phyloP scores from a whole-genome alignment of 164 flowering plant species.

The Akebia trifoliata region DNA sequence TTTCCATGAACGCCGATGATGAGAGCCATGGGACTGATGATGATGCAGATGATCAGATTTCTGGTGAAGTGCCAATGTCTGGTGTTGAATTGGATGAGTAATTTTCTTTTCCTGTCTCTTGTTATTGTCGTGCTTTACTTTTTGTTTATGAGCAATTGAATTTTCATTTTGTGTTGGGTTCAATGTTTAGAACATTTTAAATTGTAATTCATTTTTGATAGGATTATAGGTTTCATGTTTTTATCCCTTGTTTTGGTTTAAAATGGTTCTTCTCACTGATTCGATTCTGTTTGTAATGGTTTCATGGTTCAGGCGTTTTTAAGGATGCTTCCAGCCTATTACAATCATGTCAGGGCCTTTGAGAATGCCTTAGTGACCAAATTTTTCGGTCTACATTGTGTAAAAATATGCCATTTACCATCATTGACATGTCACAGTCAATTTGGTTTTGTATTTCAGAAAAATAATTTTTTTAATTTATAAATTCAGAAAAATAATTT shows the following conservation, averaged over 20 bases:
- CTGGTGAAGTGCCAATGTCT: conserved; percentile 13
- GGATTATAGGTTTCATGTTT: no score
- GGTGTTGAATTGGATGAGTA: conserved; percentile 13
- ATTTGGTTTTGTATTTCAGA: no score
- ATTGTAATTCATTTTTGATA: no score
- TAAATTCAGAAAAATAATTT: no score
- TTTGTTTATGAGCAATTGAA: no score
- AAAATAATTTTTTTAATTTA: no score
- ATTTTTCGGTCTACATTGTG: conserved; percentile 63
- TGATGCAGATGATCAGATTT: conserved; percentile 15
- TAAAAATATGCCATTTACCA: no score
- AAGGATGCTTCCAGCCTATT: conserved; percentile 68
- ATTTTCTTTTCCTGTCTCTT: background rate
- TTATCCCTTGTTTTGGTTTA: background rate
- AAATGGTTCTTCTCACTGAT: background rate
- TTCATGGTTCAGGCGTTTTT: conserved; percentile 40
- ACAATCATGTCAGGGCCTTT: conserved; percentile 55
- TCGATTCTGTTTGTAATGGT: background rate
- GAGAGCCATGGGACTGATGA: conserved; percentile 15
- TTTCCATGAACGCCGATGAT: conserved; percentile 31
- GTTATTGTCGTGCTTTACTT: no score
- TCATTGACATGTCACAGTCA: no score
- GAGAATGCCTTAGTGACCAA: conserved; percentile 62
- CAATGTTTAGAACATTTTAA: no score
- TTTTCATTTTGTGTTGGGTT: no score